Base-by-base conservation (phyloP, 2,329 filamentous ascomycete genomes). In the Aspergillus eucalypticola region DNA sequence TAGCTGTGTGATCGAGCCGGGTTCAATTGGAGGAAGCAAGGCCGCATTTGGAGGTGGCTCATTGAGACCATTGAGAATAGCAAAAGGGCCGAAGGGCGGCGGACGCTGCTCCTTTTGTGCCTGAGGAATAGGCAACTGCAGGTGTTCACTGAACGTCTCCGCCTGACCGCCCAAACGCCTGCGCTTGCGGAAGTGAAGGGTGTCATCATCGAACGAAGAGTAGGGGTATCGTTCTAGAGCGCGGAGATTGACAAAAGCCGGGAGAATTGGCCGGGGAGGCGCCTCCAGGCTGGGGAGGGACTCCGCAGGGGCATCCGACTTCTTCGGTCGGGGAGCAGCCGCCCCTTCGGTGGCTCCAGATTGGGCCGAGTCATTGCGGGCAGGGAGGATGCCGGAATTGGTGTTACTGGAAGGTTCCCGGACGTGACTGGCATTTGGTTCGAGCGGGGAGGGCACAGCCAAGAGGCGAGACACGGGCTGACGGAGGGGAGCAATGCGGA, bases 1-100 rank as follows among this genome's bases (percentile, higher is more conserved):
- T 52, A 78, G 73, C 32, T 73, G 71, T 3, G 73, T 69, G 27
- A 76, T 73, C 11, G 73, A 73, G 27, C 82, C 81, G 29, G 82
- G 78, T 64, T 83, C 84, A 57, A 88, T 88, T 3, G 84, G 84
- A 5, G 86, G 86, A 51, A 88, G 82, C 6, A 88, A 73, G 11
- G 83, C 81, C 49, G 84, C 84, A 70, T 87, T 83, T 8, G 85
- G 85, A 13, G 86, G 86, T 2, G 86, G 86, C 63, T 88, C 85
- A 72, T 88, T 85, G 46, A 88, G 72, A 7, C 85, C 85, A 67
- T 86, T 86, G 10, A 88, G 72, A 61, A 81, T 80, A 48, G 79
- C 77, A 64, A 81, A 76, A 23, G 78, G 75, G 23, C 77, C 73
- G 66, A 80, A 77, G 6, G 79, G 75, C 44, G 73, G 77, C n/a